Evolutionary conservation across 176 grass and related monocot species (phyloP).

Genomic region (Neostapfia colusana): DNA sequence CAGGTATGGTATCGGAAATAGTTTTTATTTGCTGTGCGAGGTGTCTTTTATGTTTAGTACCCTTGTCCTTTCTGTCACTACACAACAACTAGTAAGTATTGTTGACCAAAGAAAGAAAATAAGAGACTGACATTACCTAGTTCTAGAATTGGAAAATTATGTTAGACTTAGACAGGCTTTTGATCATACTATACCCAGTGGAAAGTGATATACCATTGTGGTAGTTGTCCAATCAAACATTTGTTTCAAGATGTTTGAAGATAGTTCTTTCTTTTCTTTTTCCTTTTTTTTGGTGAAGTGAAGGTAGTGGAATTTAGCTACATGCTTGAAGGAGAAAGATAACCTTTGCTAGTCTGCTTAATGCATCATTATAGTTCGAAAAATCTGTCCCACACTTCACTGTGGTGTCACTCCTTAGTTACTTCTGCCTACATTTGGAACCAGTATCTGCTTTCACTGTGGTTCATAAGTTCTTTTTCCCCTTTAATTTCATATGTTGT

Average conservation of each 20-base stretch:
- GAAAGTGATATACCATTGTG: slow-evolving; percentile 18
- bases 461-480: slow-evolving; percentile 30
- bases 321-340: neutral
- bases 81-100: neutral
- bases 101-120: slow-evolving; percentile 6
- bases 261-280: neutral
- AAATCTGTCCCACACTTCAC: neutral
- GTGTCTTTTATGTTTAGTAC: neutral
- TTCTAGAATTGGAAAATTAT: slow-evolving; percentile 3
- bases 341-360: slow-evolving; percentile 6
- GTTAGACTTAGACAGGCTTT: slow-evolving; percentile 6
- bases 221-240: slow-evolving; percentile 22
- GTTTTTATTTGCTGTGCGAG: neutral
- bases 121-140: slow-evolving; percentile 1
- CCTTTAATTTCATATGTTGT: slow-evolving; percentile 58
- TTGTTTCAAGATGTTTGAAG: neutral
- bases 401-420: neutral
- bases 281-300: too few species aligned
- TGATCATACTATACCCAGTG: neutral
- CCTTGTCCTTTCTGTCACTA: slow-evolving; percentile 3
- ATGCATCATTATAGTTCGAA: slow-evolving; percentile 15
- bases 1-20: slow-evolving; percentile 60
- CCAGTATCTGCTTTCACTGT: slow-evolving; percentile 28
- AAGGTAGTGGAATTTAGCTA: neutral
- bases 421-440: neutral